Evolutionary conservation across 345 rosid genomes (phyloP).

Genomic region (Citrus medica): DNA sequence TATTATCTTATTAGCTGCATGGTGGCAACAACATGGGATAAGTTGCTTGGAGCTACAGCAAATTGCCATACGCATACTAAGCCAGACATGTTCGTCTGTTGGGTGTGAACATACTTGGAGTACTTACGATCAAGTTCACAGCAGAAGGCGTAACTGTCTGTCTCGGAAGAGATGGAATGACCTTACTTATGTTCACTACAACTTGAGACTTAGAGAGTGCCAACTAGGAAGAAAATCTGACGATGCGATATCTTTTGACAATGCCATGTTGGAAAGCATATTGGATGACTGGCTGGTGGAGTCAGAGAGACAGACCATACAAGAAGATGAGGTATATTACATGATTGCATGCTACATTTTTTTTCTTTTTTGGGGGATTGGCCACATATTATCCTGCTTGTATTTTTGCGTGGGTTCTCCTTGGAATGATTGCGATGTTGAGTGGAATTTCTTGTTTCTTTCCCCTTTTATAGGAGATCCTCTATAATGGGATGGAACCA

Average conservation of each 20-base stretch:
- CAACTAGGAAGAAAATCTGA: conserved; percentile 35
- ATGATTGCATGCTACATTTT: neutral
- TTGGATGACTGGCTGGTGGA: conserved; percentile 66
- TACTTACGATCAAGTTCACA: conserved; percentile 50
- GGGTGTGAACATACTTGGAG: conserved; percentile 85
- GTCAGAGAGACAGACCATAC: conserved; percentile 35
- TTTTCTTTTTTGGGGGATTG: neutral
- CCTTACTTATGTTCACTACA: conserved; percentile 70
- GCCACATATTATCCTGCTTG: neutral
- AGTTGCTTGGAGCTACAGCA: conserved; percentile 84
- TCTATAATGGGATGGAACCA: conserved; percentile 44
- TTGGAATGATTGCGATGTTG: neutral
- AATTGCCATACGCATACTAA: conserved; percentile 78
- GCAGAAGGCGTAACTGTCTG: conserved; percentile 48
- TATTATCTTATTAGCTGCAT: conserved; percentile 45
- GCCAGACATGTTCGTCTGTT: conserved; percentile 78
- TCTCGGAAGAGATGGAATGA: conserved; percentile 58
- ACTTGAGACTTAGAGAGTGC: conserved; percentile 60
- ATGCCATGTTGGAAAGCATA: conserved; percentile 44
- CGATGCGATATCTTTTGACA: conserved; percentile 46
- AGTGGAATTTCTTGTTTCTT: conserved; percentile 11
- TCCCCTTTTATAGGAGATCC: conserved; percentile 42
- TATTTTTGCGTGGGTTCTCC: conserved; percentile 1
- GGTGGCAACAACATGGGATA: conserved; percentile 90
- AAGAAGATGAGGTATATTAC: conserved; percentile 61